Evolutionary conservation across 1,284 basidiomycete species (phyloP).

Genomic region (Sutorius eximius): DNA sequence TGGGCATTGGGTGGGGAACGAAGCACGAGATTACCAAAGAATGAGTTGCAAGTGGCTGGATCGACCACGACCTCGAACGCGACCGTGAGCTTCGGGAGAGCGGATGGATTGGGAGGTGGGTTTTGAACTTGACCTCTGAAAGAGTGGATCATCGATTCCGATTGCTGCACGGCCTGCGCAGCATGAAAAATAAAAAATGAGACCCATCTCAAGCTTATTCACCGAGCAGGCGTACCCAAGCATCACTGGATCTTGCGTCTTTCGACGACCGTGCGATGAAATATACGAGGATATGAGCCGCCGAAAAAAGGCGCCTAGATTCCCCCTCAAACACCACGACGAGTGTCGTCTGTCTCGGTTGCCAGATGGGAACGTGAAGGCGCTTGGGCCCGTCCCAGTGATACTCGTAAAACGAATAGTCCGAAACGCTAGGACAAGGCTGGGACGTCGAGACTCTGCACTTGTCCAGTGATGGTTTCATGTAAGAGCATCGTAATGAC

Average conservation of each 20-base stretch:
- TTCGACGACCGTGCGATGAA: constrained; percentile 3
- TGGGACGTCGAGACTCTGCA: constrained; percentile 7
- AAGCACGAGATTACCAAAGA: constrained; percentile 16
- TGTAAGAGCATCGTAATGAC: constrained; percentile 14
- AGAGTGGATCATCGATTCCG: constrained; percentile 13
- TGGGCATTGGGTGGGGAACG: constrained; percentile 4
- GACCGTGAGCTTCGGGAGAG: constrained; percentile 23
- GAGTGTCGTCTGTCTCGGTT: constrained; percentile 29
- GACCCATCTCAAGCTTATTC: not conserved
- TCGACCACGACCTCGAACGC: constrained; percentile 21
- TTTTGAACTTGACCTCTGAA: constrained; percentile 5
- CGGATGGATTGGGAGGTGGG: constrained; percentile 11
- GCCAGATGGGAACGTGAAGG: constrained; percentile 24
- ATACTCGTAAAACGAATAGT: constrained; percentile 23
- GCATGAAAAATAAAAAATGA: too few relatives aligned
- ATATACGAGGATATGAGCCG: constrained; percentile 21
- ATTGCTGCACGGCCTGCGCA: constrained; percentile 20
- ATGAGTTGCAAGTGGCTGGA: not conserved
- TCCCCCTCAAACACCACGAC: constrained; percentile 23
- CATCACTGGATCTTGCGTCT: constrained; percentile 8
- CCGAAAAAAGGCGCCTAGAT: constrained; percentile 24
- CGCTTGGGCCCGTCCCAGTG: constrained; percentile 30
- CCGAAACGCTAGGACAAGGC: not conserved
- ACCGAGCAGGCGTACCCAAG: constrained; percentile 18
- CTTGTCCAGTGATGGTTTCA: constrained; percentile 27